These are phyloP conservation scores for Anthracocystis walkeri DNA, from an alignment of 1,284 basidiomycete species.

Conservation along the genomic window DNA sequence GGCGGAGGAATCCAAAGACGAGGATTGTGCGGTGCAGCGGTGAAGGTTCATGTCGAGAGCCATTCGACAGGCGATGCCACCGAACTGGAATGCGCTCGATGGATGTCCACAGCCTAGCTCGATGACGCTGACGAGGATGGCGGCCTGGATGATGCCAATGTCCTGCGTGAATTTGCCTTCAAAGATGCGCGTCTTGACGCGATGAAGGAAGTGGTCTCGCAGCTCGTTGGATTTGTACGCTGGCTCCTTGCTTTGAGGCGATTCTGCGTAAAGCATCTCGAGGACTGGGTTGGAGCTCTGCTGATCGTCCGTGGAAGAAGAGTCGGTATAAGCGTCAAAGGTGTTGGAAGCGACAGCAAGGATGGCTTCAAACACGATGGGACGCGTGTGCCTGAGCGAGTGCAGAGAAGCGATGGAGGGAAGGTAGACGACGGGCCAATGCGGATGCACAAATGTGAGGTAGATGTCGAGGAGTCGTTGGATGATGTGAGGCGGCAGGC, in stretches of 20 bases:
- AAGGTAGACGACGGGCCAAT: conserved; percentile 58
- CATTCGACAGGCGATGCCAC: conserved; percentile 51
- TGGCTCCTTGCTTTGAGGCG: conserved; percentile 21
- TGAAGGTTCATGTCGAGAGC: conserved; percentile 56
- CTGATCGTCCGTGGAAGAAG: conserved; percentile 14
- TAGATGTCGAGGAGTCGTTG: conserved; percentile 48
- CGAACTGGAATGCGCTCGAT: conserved; percentile 51
- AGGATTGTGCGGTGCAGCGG: conserved; percentile 17
- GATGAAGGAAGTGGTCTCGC: conserved; percentile 39
- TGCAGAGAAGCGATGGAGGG: conserved; percentile 51
- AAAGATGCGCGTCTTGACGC: conserved; percentile 46
- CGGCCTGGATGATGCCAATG: conserved; percentile 45
- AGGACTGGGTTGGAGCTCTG: conserved; percentile 23
- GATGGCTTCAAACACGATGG: conserved; percentile 53
- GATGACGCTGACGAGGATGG: conserved; percentile 50
- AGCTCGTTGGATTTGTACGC: conserved; percentile 42
- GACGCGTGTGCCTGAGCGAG: conserved; percentile 33
- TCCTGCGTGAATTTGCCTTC: conserved; percentile 42
- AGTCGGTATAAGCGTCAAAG: conserved; percentile 37
- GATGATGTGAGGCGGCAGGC: conserved; percentile 32
- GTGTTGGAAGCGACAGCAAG: conserved; percentile 53
- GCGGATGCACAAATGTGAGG: conserved; percentile 52
- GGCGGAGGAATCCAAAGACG: neutral
- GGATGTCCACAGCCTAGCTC: conserved; percentile 47
- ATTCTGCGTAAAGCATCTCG: conserved; percentile 28